Percentiles rank a stretch among this genome's conserved stretches.
phyloP scores from a whole-genome alignment of 805 yeast species.

The Myxozyma mucilagina region DNA sequence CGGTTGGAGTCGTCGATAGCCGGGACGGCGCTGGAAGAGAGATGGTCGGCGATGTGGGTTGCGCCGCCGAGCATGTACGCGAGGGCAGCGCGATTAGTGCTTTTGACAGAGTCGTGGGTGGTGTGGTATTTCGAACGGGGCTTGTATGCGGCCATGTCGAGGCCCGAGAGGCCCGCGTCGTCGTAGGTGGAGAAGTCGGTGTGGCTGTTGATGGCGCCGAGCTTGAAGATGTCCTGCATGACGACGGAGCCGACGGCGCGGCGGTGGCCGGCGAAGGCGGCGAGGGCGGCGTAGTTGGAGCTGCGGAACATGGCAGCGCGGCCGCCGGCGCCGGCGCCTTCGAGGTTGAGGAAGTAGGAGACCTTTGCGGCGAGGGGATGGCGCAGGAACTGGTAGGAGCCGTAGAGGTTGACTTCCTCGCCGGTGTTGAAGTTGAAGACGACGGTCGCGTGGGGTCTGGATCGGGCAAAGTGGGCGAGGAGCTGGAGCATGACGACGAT shows the following conservation, averaged over 20 bases:
- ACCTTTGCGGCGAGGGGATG: conserved; percentile 72
- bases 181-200: conserved; percentile 81
- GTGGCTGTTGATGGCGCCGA: conserved; percentile 67
- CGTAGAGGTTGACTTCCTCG: conserved; percentile 85
- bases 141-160: conserved; percentile 84
- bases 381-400: conserved; percentile 69
- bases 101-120: conserved; percentile 58
- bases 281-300: conserved; percentile 29
- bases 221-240: conserved; percentile 67
- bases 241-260: conserved; percentile 14
- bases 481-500: conserved; percentile 28
- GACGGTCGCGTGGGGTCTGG: conserved; percentile 62
- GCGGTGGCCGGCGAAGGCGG: conserved; percentile 20
- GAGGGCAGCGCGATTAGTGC: conserved; percentile 17
- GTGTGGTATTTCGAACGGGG: conserved; percentile 87
- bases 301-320: conserved; percentile 79
- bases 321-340: conserved; percentile 93
- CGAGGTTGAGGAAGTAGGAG: conserved; percentile 69
- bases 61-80: conserved; percentile 18
- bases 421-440: conserved; percentile 84
- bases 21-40: background rate
- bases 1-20: background rate
- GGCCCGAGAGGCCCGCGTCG: conserved; percentile 66
- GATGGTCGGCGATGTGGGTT: background rate
- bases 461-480: conserved; percentile 14